Evolutionary conservation across 2,329 filamentous ascomycete genomes (phyloP).

Genomic region (Uncinocarpus reesii): DNA sequence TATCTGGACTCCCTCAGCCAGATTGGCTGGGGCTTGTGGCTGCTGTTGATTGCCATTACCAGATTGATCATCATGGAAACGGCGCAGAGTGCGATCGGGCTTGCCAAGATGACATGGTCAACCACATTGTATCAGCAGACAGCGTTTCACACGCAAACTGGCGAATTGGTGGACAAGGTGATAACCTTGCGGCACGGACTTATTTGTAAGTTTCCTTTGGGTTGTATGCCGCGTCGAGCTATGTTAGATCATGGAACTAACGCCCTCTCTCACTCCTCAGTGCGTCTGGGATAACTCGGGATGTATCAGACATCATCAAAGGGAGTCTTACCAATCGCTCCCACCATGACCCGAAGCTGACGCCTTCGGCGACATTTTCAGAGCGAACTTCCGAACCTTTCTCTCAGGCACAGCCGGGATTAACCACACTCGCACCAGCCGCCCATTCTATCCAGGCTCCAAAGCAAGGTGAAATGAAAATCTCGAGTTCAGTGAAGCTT

Average conservation of each 20-base stretch:
- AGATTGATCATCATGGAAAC: slow-evolving; percentile 31
- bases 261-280: slow-evolving; percentile 20
- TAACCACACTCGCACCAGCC: not conserved
- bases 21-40: slow-evolving; percentile 37
- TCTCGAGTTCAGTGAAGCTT: slow-evolving; percentile 16
- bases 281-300: slow-evolving; percentile 34
- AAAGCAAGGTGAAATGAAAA: not conserved
- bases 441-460: slow-evolving; percentile 1
- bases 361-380: not conserved
- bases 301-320: slow-evolving; percentile 34
- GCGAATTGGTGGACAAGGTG: slow-evolving; percentile 28
- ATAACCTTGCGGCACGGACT: slow-evolving; percentile 26
- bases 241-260: slow-evolving; percentile 17
- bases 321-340: slow-evolving; percentile 26
- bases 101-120: slow-evolving; percentile 30
- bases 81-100: slow-evolving; percentile 22
- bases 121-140: slow-evolving; percentile 30
- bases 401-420: not conserved
- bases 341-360: slow-evolving; percentile 3
- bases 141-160: slow-evolving; percentile 26
- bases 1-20: slow-evolving; percentile 34
- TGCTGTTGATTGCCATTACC: slow-evolving; percentile 37
- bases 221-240: too few species aligned
- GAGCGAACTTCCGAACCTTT: slow-evolving; percentile 2
- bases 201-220: slow-evolving; percentile 36